These are phyloP conservation scores for Starmerella davenportii DNA, from an alignment of 805 yeast genomes.

Conservation along the genomic window DNA sequence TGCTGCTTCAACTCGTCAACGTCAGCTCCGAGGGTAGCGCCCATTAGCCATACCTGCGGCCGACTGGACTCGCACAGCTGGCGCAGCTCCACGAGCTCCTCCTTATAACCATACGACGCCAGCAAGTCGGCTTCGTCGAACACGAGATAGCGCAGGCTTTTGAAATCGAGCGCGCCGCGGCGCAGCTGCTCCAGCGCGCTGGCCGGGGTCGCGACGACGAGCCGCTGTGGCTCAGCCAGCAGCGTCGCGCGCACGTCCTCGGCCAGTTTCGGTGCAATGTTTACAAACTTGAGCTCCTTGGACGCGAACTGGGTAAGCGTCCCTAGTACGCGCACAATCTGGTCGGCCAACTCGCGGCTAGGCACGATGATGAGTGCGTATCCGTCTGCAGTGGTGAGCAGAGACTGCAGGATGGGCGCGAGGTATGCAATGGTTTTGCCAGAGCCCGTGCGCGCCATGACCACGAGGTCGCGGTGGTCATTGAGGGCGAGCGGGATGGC, in stretches of 20 bases:
- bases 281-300: constrained; percentile 42
- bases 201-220: constrained; percentile 75
- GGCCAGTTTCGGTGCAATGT: constrained; percentile 43
- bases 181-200: constrained; percentile 38
- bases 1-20: constrained; percentile 53
- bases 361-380: constrained; percentile 68
- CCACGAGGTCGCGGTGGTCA: constrained; percentile 80
- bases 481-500: constrained; percentile 85
- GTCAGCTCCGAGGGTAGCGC: constrained; percentile 86
- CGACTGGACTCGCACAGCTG: constrained; percentile 32
- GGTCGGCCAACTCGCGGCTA: constrained; percentile 77
- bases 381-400: constrained; percentile 30
- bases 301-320: constrained; percentile 56
- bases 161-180: constrained; percentile 32
- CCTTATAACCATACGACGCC: constrained; percentile 75
- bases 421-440: constrained; percentile 88
- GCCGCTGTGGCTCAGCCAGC: constrained; percentile 57
- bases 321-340: constrained; percentile 54
- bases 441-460: constrained; percentile 87
- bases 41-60: constrained; percentile 82
- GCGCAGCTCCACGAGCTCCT: constrained; percentile 55
- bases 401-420: constrained; percentile 68
- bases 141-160: constrained; percentile 48
- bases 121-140: constrained; percentile 92
- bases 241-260: constrained; percentile 57